A percentile compares a stretch with the other conserved stretches of the same genome.
Evolutionary conservation across 768 basidiomycete genomes (phyloP).

Genomic region (Mycena galopus): DNA sequence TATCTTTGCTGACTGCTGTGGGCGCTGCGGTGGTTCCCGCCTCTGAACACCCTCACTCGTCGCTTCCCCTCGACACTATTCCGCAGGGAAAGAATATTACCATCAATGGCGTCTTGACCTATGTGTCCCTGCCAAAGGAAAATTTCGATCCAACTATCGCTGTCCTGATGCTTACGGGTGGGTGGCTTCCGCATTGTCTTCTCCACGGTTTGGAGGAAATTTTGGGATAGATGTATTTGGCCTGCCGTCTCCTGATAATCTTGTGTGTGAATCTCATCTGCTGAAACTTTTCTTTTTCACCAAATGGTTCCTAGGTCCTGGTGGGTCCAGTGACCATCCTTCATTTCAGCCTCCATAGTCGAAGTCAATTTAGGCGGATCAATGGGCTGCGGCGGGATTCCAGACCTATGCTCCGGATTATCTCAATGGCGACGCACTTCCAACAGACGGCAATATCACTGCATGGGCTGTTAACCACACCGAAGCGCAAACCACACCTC

Average conservation of each 20-base stretch:
- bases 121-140: constrained; percentile 32
- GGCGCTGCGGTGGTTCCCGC: constrained; percentile 29
- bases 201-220: background rate
- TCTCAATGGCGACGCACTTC: constrained; percentile 33
- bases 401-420: constrained; percentile 38
- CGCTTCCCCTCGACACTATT: background rate
- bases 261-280: constrained; percentile 10
- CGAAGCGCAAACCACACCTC: constrained; percentile 45
- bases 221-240: constrained; percentile 30
- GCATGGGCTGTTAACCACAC: constrained; percentile 50
- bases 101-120: constrained; percentile 38
- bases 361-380: constrained; percentile 24
- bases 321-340: background rate
- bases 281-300: background rate
- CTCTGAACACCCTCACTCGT: constrained; percentile 23
- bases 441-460: constrained; percentile 34
- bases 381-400: constrained; percentile 36
- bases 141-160: constrained; percentile 27
- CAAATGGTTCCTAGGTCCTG: background rate
- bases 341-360: background rate
- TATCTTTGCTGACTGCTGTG: constrained; percentile 25
- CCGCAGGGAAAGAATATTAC: constrained; percentile 37
- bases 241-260: constrained; percentile 34
- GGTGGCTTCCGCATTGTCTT: background rate
- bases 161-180: constrained; percentile 31